Conservation (phyloP, 352 stramenopile species). For the Globisporangium uncinulatum region DNA sequence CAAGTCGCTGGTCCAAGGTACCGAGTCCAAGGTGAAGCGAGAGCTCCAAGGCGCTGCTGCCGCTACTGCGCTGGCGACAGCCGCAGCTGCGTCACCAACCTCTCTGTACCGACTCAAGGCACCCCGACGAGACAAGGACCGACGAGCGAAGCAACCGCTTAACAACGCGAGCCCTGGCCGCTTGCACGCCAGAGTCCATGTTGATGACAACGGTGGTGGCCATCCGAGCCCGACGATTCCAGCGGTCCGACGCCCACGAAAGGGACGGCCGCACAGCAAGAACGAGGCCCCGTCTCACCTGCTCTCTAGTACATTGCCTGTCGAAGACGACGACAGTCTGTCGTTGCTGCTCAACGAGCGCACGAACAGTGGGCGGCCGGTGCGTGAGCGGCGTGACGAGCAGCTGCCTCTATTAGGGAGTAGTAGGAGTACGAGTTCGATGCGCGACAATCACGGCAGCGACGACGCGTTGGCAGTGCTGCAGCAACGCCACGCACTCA, state of each 20-base stretch:
- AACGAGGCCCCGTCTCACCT: conserved; percentile 8
- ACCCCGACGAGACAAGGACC: conserved; percentile 8
- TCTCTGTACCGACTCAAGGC: conserved; percentile 7
- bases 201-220: neutral
- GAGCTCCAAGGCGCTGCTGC: conserved; percentile 13
- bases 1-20: conserved; percentile 29
- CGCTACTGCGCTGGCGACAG: neutral
- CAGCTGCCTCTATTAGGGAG: too few relatives aligned
- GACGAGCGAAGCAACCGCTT: conserved; percentile 4
- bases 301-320: neutral
- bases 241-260: neutral
- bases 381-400: neutral
- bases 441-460: conserved; percentile 11
- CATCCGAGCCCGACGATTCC: neutral
- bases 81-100: too few relatives aligned
- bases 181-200: conserved; percentile 6
- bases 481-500: conserved; percentile 5
- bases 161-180: conserved; percentile 14
- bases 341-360: conserved; percentile 19
- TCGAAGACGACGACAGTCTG: conserved; percentile 24
- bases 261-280: conserved; percentile 2
- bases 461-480: conserved; percentile 12
- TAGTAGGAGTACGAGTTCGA: neutral
- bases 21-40: conserved; percentile 38
- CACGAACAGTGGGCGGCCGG: neutral